Evolutionary conservation across 164 flowering plant genomes (phyloP).

Genomic region (Chimonanthus salicifolius): DNA sequence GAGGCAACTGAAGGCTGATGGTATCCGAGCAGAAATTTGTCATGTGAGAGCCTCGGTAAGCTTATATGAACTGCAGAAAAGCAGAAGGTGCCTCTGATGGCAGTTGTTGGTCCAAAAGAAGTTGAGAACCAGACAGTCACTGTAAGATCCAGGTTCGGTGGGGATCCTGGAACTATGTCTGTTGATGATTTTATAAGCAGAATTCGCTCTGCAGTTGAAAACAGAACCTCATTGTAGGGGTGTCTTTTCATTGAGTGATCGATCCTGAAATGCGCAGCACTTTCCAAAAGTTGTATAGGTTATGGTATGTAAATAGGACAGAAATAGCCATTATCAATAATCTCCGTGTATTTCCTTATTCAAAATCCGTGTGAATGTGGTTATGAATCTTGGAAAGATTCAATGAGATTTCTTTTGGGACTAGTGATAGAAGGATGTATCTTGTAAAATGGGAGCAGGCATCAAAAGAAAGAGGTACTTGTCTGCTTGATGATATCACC

Average conservation of each 20-base stretch:
- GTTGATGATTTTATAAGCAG: constrained; percentile 55
- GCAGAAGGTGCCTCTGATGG: constrained; percentile 86
- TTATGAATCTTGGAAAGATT: no score
- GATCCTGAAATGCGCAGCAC: background rate
- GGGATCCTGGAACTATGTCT: constrained; percentile 72
- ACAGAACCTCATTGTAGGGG: constrained; percentile 33
- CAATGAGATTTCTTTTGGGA: no score
- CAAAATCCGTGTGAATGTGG: no score
- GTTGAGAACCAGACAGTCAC: constrained; percentile 61
- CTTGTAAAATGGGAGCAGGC: no score
- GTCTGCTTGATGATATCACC: no score
- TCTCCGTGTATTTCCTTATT: background rate
- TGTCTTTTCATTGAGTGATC: background rate
- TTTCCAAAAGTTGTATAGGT: background rate
- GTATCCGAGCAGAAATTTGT: constrained; percentile 65
- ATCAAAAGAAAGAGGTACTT: no score
- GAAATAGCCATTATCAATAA: background rate
- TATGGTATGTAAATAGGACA: background rate
- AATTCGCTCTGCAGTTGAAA: constrained; percentile 37
- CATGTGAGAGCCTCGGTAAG: constrained; percentile 84
- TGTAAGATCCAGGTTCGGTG: constrained; percentile 74
- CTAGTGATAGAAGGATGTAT: no score
- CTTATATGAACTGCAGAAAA: constrained; percentile 84
- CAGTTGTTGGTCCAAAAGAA: constrained; percentile 87
- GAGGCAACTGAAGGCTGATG: constrained; percentile 66